Evolutionary conservation across 805 yeast genomes (phyloP).

Genomic region (Barnettozyma sucrosica): DNA sequence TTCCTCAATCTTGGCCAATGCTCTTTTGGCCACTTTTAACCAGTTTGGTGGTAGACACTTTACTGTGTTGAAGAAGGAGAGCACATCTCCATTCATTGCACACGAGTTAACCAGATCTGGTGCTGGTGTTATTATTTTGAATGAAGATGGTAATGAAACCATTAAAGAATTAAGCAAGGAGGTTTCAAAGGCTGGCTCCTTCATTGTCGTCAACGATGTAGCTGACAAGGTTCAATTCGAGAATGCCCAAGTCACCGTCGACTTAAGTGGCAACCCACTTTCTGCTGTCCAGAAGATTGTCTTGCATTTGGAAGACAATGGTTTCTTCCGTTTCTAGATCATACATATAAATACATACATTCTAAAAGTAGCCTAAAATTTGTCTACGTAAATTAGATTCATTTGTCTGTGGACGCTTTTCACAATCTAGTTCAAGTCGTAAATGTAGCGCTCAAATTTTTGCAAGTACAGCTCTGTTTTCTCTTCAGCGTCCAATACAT

Average conservation of each 20-base stretch:
- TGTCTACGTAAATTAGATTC: neutral
- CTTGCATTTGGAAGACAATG: constrained; percentile 71
- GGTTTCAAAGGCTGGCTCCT: constrained; percentile 41
- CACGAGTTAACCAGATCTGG: constrained; percentile 85
- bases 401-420: neutral
- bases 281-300: constrained; percentile 73
- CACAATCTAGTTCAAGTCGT: constrained; percentile 5
- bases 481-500: constrained; percentile 39
- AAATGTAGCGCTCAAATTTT: constrained; percentile 21
- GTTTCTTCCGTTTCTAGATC: constrained; percentile 56
- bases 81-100: constrained; percentile 57
- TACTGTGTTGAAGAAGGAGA: constrained; percentile 39
- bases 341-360: neutral
- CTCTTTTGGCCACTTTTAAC: constrained; percentile 84
- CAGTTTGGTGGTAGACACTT: constrained; percentile 77
- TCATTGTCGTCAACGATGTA: constrained; percentile 42
- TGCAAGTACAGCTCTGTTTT: constrained; percentile 33
- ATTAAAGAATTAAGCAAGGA: constrained; percentile 18
- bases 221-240: constrained; percentile 30
- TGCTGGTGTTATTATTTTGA: constrained; percentile 75
- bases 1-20: constrained; percentile 66
- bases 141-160: constrained; percentile 12
- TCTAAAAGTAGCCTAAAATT: neutral
- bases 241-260: constrained; percentile 54
- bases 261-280: constrained; percentile 49